Conservation (phyloP, 2,329 filamentous ascomycete genomes). For the Madurella fahalii region DNA sequence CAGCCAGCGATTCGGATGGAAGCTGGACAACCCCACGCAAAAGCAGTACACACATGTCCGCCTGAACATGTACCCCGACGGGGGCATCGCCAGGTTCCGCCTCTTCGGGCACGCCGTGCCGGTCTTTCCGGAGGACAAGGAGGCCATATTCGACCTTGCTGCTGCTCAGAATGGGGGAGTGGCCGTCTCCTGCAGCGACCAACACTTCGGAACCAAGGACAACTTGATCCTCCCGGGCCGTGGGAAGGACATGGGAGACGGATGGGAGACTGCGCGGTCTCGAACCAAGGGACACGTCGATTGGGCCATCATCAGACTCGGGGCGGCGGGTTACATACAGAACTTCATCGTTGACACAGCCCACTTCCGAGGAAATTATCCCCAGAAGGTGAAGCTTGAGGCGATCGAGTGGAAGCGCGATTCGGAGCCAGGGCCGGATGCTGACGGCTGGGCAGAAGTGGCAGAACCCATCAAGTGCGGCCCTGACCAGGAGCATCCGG, state of each 20-base stretch:
- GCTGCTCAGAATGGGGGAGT: constrained; percentile 76
- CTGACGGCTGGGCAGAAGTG: constrained; percentile 62
- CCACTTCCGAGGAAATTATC: constrained; percentile 80
- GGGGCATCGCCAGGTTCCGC: constrained; percentile 75
- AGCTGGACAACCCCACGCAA: constrained; percentile 52
- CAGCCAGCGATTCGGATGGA: constrained; percentile 69
- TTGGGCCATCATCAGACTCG: constrained; percentile 75
- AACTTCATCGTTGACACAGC: constrained; percentile 74
- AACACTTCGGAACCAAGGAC: constrained; percentile 79
- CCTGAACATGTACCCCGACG: constrained; percentile 81
- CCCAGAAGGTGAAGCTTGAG: constrained; percentile 69
- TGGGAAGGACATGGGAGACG: constrained; percentile 82
- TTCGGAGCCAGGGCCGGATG: constrained; percentile 50
- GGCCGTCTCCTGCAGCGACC: constrained; percentile 71
- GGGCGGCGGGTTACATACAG: constrained; percentile 60
- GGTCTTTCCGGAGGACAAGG: constrained; percentile 64
- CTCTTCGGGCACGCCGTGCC: constrained; percentile 73
- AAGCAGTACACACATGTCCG: constrained; percentile 76
- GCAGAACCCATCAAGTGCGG: constrained; percentile 64
- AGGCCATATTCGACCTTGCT: constrained; percentile 68
- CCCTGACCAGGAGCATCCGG: constrained; percentile 69
- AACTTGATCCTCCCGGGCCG: constrained; percentile 76
- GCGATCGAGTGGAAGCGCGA: constrained; percentile 51
- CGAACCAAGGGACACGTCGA: constrained; percentile 68
- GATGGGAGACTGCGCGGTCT: constrained; percentile 79